Base-by-base conservation (phyloP, 2,329 filamentous ascomycete genomes). In the Microdochium bolleyi region DNA sequence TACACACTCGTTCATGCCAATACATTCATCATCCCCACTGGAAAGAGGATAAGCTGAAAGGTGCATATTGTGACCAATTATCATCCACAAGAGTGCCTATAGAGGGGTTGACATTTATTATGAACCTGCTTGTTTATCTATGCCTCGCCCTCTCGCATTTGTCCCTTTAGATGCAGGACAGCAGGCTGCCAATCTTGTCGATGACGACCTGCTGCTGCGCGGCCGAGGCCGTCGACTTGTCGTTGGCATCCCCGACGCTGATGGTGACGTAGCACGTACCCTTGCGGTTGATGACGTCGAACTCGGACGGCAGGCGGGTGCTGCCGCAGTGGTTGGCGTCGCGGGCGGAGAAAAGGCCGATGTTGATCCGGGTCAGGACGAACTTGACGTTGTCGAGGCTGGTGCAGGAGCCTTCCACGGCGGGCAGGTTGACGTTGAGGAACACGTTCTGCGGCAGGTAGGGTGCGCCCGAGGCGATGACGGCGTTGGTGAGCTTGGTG, bases 341-440 rank as follows among this genome's bases (percentile, higher is more conserved):
- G 1, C 68, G 70, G 0, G 69, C 64, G 25, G 75, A 74, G 53
- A 83, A 68, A 51, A 82, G 65, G 2, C 82, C 72, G 32, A 72
- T 67, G 63, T 83, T 78, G 61, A 89, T 81, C 19, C 85, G 74
- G 49, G 73, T 83, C 30, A 88, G 68, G 3, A 88, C 78, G 65
- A 80, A 89, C 59, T 76, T 75, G 73, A 87, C 86, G 52, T 83
- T 69, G 27, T 69, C 68, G 0, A 75, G 64, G 22, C 70, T 68
- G 13, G 69, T 73, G 68, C 85, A 88, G 51, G 66, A 64, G 0
- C 64, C 72, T 5, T 69, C 66, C 2, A 80, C 76, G 53, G 73
- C 66, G 4, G 82, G 81, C 60, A 86, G 87, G 68, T 89, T 89
- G 59, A 89, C 83, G 58, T 88, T 89, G 30, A 89, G 74, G 64